Base-by-base conservation (phyloP, 441 rosid species). In the Arabidopsis lyrata region DNA sequence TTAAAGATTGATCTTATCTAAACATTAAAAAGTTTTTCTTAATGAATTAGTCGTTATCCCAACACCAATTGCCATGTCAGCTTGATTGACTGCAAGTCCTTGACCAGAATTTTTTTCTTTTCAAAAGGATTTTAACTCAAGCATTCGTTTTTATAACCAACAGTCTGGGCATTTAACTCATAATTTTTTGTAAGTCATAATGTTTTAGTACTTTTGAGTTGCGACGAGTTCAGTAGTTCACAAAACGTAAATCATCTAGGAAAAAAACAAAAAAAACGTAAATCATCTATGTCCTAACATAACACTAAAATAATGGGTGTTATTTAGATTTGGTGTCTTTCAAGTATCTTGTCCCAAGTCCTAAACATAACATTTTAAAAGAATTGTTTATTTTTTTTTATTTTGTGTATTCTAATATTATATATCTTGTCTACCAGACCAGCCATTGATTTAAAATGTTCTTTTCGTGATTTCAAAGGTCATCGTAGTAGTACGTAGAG, bases 1-100 rank as follows among this genome's bases (percentile, higher is more conserved):
- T 47, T 57, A 16, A 39, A 74, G 34, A 53, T 60, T 68, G 78
- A 68, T 68, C 78, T 75, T 75, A 75, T 75, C 78, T 68, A 75
- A 52, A 54, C 63, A 24, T 13, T 52, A 20, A 32, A 66, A 52
- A 15, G 7, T 57, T 41, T 16, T 22, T 39, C 36, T 50, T 12
- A 42, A n/a, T 60, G 55, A 67, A 32, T 34, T 44, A 22, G 39
- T 68, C 69, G 29, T 68, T 75, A 67, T 75, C 74, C 73, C 42
- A 58, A 74, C 53, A 38, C 13, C n/a, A 34, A 10, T 53, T 68
- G 41, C 63, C 68, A 53, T 49, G 63, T 75, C 56, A 54, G 49
- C 32, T 42, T 68, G 41, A 59, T 61, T 42, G 49, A 54, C 56
- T 62, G 57, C 27, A 52, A 41, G 57, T 61, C 36, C 6, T 58